Percentiles rank a stretch among this genome's conserved stretches.
These are phyloP conservation scores for Candida silvicultrix DNA, from an alignment of 805 yeast genomes.

Conservation along the genomic window DNA sequence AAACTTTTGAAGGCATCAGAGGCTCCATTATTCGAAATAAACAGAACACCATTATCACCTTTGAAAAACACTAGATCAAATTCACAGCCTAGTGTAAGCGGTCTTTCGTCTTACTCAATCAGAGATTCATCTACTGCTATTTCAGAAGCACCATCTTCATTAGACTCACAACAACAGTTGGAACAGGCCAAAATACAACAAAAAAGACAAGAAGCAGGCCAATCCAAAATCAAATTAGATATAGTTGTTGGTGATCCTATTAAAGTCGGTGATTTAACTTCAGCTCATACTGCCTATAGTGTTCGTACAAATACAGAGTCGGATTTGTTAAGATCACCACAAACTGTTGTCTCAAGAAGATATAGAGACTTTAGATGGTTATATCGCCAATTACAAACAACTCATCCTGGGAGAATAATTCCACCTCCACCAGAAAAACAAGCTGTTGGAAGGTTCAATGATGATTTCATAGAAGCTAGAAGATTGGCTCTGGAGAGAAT, in stretches of 20 bases:
- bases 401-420: slow-evolving; percentile 83
- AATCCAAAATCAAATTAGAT: slow-evolving; percentile 32
- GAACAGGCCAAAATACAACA: slow-evolving; percentile 9
- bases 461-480: slow-evolving; percentile 82
- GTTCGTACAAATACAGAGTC: slow-evolving; percentile 52
- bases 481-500: slow-evolving; percentile 79
- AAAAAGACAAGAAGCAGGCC: slow-evolving; percentile 4
- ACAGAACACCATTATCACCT: slow-evolving; percentile 21
- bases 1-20: slow-evolving; percentile 39
- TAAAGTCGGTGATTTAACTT: slow-evolving; percentile 85
- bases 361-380: slow-evolving; percentile 94
- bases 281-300: slow-evolving; percentile 83
- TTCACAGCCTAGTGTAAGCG: background rate
- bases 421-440: slow-evolving; percentile 98
- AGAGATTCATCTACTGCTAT: background rate
- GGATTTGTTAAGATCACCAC: slow-evolving; percentile 27
- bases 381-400: slow-evolving; percentile 77
- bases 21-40: slow-evolving; percentile 47
- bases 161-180: slow-evolving; percentile 7
- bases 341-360: slow-evolving; percentile 66
- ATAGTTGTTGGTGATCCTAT: slow-evolving; percentile 85
- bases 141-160: slow-evolving; percentile 1
- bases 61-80: slow-evolving; percentile 8
- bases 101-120: background rate
- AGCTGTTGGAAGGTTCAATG: slow-evolving; percentile 85